Conservation (phyloP, 2,329 filamentous ascomycete genomes). For the Fusarium tricinctum region DNA sequence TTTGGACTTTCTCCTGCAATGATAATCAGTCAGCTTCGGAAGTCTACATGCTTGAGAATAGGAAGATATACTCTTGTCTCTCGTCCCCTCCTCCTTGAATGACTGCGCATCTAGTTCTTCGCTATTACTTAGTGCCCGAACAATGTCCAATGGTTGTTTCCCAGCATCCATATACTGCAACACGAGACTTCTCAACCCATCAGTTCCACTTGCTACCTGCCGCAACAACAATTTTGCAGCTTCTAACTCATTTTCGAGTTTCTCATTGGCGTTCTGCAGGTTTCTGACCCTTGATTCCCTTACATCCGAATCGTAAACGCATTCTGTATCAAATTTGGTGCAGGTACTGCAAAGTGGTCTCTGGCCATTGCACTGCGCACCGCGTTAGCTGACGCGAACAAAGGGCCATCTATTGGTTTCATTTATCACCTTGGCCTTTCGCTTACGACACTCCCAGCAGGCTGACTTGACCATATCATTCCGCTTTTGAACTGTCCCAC, state of each 20-base stretch:
- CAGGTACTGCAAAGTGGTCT: conserved; percentile 15
- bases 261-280: background rate
- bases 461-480: conserved; percentile 1
- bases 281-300: background rate
- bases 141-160: conserved; percentile 9
- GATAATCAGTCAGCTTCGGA: background rate
- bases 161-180: background rate
- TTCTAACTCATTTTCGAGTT: background rate
- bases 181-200: background rate
- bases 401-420: too few species aligned
- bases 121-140: rapidly evolving
- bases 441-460: conserved; percentile 15
- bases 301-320: conserved; percentile 19
- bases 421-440: conserved; percentile 16
- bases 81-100: rapidly evolving
- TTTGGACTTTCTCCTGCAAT: background rate
- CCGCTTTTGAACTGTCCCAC: background rate
- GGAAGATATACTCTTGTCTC: background rate
- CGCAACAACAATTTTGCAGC: conserved; percentile 3
- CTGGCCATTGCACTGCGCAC: conserved; percentile 7
- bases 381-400: background rate
- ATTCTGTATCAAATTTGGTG: background rate
- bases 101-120: rapidly evolving
- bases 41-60: rapidly evolving
- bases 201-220: background rate